Evolutionary conservation across 176 grass and related monocot species (phyloP).

Genomic region (Eragrostis nindensis): DNA sequence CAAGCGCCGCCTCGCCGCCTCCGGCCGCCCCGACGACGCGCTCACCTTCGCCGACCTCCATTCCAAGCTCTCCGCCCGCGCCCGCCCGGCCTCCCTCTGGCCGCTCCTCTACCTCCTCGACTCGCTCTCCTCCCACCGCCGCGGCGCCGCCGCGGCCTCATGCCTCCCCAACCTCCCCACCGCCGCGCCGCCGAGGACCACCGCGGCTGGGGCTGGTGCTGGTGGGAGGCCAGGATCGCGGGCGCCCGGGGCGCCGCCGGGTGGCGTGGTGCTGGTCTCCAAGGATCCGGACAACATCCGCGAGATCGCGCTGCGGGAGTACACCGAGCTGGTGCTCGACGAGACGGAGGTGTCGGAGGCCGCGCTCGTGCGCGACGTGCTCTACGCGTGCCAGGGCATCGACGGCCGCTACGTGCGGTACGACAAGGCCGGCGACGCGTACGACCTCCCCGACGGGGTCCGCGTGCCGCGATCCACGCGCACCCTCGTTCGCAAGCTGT

Average conservation of each 20-base stretch:
- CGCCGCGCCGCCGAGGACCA: slow-evolving; percentile 25
- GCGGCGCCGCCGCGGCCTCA: slow-evolving; percentile 34
- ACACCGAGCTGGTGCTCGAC: slow-evolving; percentile 91
- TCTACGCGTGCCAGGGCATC: slow-evolving; percentile 95
- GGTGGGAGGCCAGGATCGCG: slow-evolving; percentile 25
- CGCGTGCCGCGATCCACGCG: slow-evolving; percentile 81
- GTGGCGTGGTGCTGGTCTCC: slow-evolving; percentile 77
- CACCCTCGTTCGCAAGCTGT: slow-evolving; percentile 84
- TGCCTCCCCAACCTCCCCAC: slow-evolving; percentile 44
- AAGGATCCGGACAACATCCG: slow-evolving; percentile 90
- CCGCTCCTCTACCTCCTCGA: slow-evolving; percentile 92
- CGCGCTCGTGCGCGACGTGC: slow-evolving; percentile 83
- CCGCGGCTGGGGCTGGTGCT: neutral
- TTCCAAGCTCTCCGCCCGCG: slow-evolving; percentile 77
- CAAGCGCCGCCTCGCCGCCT: slow-evolving; percentile 79
- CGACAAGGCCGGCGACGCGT: slow-evolving; percentile 61
- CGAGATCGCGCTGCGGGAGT: slow-evolving; percentile 88
- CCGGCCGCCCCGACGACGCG: slow-evolving; percentile 68
- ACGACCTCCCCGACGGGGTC: slow-evolving; percentile 80
- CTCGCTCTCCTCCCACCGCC: slow-evolving; percentile 71
- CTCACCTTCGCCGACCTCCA: slow-evolving; percentile 89
- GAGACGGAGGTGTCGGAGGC: slow-evolving; percentile 84
- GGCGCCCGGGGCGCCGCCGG: slow-evolving; percentile 45
- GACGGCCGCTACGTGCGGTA: slow-evolving; percentile 83
- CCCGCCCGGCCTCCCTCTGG: slow-evolving; percentile 73